phyloP scores from a whole-genome alignment of 163 green algal genomes.

The Prototheca cutis region DNA sequence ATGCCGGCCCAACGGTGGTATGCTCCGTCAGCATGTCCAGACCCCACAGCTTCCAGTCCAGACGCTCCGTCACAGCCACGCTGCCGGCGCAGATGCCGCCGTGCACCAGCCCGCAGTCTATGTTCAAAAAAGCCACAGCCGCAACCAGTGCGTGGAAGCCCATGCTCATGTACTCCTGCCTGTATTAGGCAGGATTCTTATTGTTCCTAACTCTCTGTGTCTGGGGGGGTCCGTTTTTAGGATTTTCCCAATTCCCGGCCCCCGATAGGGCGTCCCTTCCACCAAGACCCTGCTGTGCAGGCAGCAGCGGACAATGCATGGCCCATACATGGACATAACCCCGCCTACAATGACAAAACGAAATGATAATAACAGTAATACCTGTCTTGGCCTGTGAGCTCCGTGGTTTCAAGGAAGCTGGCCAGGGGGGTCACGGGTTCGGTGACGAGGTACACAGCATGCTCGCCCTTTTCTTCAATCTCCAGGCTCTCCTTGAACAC shows the following conservation, averaged over 20 bases:
- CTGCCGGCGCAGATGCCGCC: slow-evolving; percentile 77
- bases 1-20: neutral
- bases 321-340: neutral
- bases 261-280: too few relatives aligned
- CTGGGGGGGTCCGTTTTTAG: neutral
- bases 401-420: slow-evolving; percentile 57
- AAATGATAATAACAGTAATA: neutral
- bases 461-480: slow-evolving; percentile 59
- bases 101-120: slow-evolving; percentile 92
- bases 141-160: slow-evolving; percentile 78
- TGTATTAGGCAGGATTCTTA: neutral
- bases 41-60: slow-evolving; percentile 92
- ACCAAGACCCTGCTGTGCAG: neutral
- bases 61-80: slow-evolving; percentile 77
- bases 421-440: slow-evolving; percentile 76
- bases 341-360: neutral
- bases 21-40: slow-evolving; percentile 89
- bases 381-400: slow-evolving; percentile 27
- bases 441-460: slow-evolving; percentile 86
- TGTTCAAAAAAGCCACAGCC: slow-evolving; percentile 92
- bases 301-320: neutral
- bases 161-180: slow-evolving; percentile 84
- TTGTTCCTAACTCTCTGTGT: too few relatives aligned
- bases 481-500: slow-evolving; percentile 82
- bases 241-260: neutral